Evolutionary conservation across 176 grass and related monocot genomes (phyloP), one percentile per base, ranked within the genome.

Genomic region (Musa itinerans): DNA sequence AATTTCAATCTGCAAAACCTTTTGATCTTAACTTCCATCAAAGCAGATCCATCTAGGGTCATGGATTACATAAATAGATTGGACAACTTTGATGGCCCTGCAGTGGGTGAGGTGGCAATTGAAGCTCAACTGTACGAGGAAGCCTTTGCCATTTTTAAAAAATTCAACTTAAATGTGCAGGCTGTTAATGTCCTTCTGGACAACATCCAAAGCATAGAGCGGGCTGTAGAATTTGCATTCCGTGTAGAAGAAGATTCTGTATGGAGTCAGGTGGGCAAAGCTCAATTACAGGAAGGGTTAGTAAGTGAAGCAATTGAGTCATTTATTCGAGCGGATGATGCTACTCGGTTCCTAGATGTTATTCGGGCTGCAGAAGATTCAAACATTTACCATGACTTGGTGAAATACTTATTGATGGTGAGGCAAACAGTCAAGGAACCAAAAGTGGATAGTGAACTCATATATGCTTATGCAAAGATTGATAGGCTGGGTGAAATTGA

Each of bases 121-220:
- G 88, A 99, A 54, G 95, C 90, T 76, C 88, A 99, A 56, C 67
- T 99, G 1, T 94, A 86, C 68, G 90, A 99, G 75, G 90, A 99
- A 80, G 95, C 90, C 54, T 99, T 98, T 85, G 90, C 94, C 56
- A 98, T 99, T 75, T 98, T 98, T 59, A 98, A 93, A 78, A 98
- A 98, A 81, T 98, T 98, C 43, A 98, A 98, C 82, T 74, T 93
- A 82, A 98, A 98, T 76, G 90, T 98, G 26, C 86, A 91, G 78
- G 94, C 94, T 61, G 94, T 98, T 50, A 78, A 98, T 91, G 94
- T 98, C 54, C 82, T 98, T 9, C 75, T 98, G 74, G 94, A 98
- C 79, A 98, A 93, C 19, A 91, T 98, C 68, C 82, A 25, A 54
- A 98, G 88, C 81, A 98, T 93, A 82, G 90, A 93, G 69, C 85